Percentiles rank a stretch among this genome's conserved stretches.
phyloP scores from a whole-genome alignment of 306 rosid genomes.

The Myrica gale region DNA sequence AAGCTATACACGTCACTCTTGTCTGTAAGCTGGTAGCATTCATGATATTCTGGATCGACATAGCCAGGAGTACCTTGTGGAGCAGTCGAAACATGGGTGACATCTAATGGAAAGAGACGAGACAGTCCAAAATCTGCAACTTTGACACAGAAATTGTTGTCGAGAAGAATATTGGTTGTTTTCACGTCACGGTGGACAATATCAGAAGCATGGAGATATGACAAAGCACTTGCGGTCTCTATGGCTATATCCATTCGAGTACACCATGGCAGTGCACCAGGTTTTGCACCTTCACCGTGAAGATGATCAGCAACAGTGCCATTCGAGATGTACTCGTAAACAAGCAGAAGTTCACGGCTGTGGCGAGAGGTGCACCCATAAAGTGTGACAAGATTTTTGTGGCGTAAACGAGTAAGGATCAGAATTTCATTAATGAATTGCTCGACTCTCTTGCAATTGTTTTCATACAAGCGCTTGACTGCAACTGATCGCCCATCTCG shows the following conservation, averaged over 20 bases:
- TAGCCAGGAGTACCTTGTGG: constrained; percentile 98
- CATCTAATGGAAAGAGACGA: constrained; percentile 64
- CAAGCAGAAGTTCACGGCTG: constrained; percentile 80
- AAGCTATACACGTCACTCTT: constrained; percentile 89
- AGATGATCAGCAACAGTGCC: constrained; percentile 90
- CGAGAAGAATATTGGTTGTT: constrained; percentile 79
- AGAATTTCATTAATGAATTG: constrained; percentile 76
- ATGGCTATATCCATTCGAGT: constrained; percentile 67
- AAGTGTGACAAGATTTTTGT: constrained; percentile 66
- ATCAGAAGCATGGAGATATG: constrained; percentile 70
- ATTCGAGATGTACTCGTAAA: constrained; percentile 72
- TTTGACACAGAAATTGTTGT: constrained; percentile 55
- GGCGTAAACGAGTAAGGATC: constrained; percentile 56
- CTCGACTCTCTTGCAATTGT: constrained; percentile 70
- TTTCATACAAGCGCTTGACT: constrained; percentile 77
- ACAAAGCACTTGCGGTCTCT: constrained; percentile 73
- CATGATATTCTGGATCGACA: constrained; percentile 83
- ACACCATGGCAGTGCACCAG: constrained; percentile 50
- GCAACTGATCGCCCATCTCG: constrained; percentile 72
- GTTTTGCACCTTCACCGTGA: constrained; percentile 53
- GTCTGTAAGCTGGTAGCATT: constrained; percentile 66
- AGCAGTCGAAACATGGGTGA: constrained; percentile 75
- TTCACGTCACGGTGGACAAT: constrained; percentile 83
- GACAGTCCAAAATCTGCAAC: constrained; percentile 93
- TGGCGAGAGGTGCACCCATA: constrained; percentile 86